These are phyloP conservation scores for Mortierella alpina DNA, from an alignment of 192 early-diverging fungal genomes.

Conservation along the genomic window DNA sequence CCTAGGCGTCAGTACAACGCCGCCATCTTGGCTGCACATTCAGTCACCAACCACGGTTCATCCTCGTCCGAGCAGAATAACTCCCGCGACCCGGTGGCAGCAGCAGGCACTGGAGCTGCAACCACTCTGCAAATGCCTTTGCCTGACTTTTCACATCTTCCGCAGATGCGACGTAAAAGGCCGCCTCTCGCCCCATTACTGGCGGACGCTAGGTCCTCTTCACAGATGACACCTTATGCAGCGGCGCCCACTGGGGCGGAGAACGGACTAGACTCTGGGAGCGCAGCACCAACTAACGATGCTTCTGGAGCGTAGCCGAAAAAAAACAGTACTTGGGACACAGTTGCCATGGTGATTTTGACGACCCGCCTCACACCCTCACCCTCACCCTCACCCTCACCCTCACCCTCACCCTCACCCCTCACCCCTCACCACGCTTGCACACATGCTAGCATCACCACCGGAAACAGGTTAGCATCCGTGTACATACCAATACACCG, in stretches of 20 bases:
- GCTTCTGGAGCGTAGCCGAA: too few species aligned
- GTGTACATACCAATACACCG: too few species aligned
- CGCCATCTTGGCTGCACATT: not conserved
- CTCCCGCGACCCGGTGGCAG: too few species aligned
- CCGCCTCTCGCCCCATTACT: constrained; percentile 1
- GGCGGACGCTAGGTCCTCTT: not conserved
- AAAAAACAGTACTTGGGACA: too few species aligned
- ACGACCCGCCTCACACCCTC: not conserved
- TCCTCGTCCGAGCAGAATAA: too few species aligned
- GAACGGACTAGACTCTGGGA: not conserved
- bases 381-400: not conserved
- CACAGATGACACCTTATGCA: too few species aligned
- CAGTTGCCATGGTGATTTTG: too few species aligned
- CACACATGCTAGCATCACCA: not conserved
- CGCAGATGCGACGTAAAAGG: constrained; percentile 8
- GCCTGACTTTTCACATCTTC: constrained; percentile 17
- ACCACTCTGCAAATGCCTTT: not conserved
- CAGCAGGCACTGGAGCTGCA: not conserved
- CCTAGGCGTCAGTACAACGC: constrained; percentile 13
- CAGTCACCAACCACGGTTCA: too few species aligned
- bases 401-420: not conserved
- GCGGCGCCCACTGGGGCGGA: not conserved
- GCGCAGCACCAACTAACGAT: not conserved
- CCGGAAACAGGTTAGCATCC: too few species aligned
- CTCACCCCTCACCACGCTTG: not conserved